Base-by-base conservation (phyloP, 345 rosid species). In the Camelina laxa region DNA sequence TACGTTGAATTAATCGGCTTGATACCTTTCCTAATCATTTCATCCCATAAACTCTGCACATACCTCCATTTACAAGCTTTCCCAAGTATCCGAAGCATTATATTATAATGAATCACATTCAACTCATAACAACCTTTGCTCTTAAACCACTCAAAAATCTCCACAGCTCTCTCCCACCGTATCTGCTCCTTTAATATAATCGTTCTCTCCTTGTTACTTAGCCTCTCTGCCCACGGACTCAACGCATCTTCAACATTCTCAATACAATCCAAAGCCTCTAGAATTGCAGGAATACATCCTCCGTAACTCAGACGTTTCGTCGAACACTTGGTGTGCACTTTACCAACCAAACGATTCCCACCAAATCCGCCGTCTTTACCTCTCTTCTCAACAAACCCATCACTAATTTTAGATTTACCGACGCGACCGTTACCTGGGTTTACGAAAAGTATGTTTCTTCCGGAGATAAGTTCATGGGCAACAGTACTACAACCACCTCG, bases 141-240 rank as follows among this genome's bases (percentile, higher is more conserved):
- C 82, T 90, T 90, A 78, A 94, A 87, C 92, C 96, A 94, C 77
- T 89, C 86, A 22, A 94, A 94, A 71, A 94, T 94, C 82, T 87
- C 97, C 60, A 84, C 44, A 5, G 97, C 97, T 65, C 98, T 83
- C 76, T 90, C 87, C 98, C 96, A 94, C 54, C 76, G 72, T 17
- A 63, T 74, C 75, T 91, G 97, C 87, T 88, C 96, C 84, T 91
- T 94, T 81, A 94, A 81, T 44, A 91, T 90, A 67, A 91, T 91
- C 69, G 87, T 91, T 70, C 93, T 88, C 82, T 85, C 96, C 74
- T 88, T 94, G 73, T 79, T 88, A 67, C 81, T 84, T 11, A 94
- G 82, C 60, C 81, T 85, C 75, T 85, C 92, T 30, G 85, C 88
- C 96, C 98, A 94, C 2, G 96, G 98, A 27, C 69, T 70, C 47